A percentile compares a stretch with the other conserved stretches of the same genome.
These are phyloP conservation scores for Dipteronia dyeriana DNA, from an alignment of 345 rosid genomes.

Conservation along the genomic window DNA sequence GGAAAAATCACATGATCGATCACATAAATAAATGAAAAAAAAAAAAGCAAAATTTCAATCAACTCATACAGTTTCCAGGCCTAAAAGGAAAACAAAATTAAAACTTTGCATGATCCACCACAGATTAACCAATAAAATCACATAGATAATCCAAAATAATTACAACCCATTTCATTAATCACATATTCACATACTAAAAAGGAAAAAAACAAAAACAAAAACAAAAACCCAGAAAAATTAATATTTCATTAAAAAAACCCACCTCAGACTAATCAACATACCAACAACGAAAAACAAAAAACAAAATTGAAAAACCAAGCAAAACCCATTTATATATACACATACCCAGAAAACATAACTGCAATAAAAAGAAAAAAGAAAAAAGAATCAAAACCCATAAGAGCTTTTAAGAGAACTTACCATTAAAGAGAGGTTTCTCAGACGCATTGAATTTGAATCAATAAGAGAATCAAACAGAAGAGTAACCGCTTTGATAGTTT, in stretches of 20 bases:
- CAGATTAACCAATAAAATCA: background rate
- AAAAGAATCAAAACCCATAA: background rate
- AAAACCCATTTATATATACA: slow-evolving; percentile 12
- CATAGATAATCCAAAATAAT: background rate
- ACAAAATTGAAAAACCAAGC: slow-evolving; percentile 2
- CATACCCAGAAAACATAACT: background rate
- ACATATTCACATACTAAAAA: background rate
- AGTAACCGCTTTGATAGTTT: background rate
- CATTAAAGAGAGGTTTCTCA: slow-evolving; percentile 10
- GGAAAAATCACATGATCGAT: background rate
- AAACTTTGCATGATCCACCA: slow-evolving; percentile 12
- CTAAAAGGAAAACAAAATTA: background rate
- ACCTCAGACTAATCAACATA: background rate
- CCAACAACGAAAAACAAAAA: background rate
- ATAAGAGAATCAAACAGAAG: slow-evolving; percentile 13
- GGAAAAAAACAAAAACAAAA: background rate
- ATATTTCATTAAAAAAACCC: background rate
- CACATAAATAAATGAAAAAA: background rate
- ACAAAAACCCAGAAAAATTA: background rate
- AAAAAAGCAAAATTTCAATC: background rate
- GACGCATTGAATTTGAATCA: slow-evolving; percentile 16
- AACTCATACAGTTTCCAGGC: background rate
- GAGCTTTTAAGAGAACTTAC: slow-evolving; percentile 22
- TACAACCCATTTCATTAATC: slow-evolving; percentile 11
- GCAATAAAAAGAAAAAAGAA: background rate